Conservation (phyloP, 352 stramenopile species). For the Phytophthora pluvialis region DNA sequence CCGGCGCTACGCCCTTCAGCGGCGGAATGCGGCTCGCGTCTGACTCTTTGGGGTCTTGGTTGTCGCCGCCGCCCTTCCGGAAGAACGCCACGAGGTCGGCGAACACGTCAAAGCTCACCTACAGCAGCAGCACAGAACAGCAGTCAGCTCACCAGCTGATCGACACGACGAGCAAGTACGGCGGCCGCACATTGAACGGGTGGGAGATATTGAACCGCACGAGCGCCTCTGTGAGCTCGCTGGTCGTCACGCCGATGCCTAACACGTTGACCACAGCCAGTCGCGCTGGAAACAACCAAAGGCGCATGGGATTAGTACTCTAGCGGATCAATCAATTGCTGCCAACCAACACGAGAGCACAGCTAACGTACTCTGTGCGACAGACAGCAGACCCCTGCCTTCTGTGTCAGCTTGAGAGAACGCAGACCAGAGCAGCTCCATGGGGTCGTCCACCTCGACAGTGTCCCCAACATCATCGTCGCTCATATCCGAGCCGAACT, state of each 20-base stretch:
- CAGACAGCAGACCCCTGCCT: slow-evolving; percentile 47
- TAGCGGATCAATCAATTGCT: background rate
- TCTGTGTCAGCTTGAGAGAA: slow-evolving; percentile 60
- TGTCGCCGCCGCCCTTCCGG: slow-evolving; percentile 18
- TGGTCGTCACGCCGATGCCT: slow-evolving; percentile 52
- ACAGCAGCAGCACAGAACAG: slow-evolving; percentile 2
- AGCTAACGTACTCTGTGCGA: slow-evolving; percentile 54
- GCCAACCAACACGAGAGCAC: background rate
- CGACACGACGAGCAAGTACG: background rate
- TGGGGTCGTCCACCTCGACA: slow-evolving; percentile 62
- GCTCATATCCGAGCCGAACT: slow-evolving; percentile 53
- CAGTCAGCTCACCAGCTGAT: background rate
- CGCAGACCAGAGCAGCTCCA: slow-evolving; percentile 68
- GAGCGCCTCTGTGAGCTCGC: slow-evolving; percentile 48
- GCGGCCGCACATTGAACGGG: slow-evolving; percentile 42
- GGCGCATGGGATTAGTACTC: background rate
- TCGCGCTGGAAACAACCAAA: slow-evolving; percentile 43
- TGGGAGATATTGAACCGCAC: slow-evolving; percentile 38
- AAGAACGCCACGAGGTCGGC: slow-evolving; percentile 56
- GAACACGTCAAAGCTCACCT: slow-evolving; percentile 77
- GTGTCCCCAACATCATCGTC: slow-evolving; percentile 53
- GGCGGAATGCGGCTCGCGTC: slow-evolving; percentile 6
- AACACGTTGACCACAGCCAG: slow-evolving; percentile 71
- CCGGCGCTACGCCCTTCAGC: slow-evolving; percentile 8
- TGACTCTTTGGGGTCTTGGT: background rate